phyloP scores from a whole-genome alignment of 176 grass and related monocot species.

The Ampelocalamus luodianensis region DNA sequence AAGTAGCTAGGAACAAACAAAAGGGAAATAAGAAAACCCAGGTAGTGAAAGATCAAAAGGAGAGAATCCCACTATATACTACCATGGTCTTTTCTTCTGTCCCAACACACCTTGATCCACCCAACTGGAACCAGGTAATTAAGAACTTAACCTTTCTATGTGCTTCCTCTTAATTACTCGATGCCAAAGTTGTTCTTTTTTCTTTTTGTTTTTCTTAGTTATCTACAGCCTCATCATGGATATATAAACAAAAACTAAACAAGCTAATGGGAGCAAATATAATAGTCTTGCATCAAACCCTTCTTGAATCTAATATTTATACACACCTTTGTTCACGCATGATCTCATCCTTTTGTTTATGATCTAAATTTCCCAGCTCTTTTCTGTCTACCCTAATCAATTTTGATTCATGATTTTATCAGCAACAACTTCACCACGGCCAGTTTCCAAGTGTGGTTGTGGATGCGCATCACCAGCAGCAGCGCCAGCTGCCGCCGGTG shows the following conservation, averaged over 20 bases:
- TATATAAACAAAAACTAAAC: background rate
- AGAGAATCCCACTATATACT: slow-evolving; percentile 15
- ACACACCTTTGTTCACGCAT: background rate
- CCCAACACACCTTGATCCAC: slow-evolving; percentile 34
- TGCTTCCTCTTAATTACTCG: background rate
- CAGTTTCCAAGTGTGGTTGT: background rate
- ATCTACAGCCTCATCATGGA: slow-evolving; percentile 13
- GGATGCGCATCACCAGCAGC: background rate
- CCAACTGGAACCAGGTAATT: slow-evolving; percentile 58
- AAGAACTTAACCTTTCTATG: background rate
- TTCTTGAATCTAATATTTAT: background rate
- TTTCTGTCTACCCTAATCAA: background rate
- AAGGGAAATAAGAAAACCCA: background rate
- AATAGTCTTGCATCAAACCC: background rate
- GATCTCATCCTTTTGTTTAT: background rate
- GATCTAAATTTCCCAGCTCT: background rate
- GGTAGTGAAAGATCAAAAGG: slow-evolving; percentile 22
- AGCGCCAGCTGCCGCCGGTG: background rate
- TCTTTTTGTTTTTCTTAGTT: background rate
- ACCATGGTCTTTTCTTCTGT: background rate
- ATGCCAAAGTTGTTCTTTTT: background rate
- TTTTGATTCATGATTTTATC: slow-evolving; percentile 21
- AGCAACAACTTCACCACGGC: slow-evolving; percentile 28
- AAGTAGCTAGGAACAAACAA: background rate
- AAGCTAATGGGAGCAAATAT: background rate